Conservation (phyloP, 257 asterid genomes). For the Knoxia roxburghii region DNA sequence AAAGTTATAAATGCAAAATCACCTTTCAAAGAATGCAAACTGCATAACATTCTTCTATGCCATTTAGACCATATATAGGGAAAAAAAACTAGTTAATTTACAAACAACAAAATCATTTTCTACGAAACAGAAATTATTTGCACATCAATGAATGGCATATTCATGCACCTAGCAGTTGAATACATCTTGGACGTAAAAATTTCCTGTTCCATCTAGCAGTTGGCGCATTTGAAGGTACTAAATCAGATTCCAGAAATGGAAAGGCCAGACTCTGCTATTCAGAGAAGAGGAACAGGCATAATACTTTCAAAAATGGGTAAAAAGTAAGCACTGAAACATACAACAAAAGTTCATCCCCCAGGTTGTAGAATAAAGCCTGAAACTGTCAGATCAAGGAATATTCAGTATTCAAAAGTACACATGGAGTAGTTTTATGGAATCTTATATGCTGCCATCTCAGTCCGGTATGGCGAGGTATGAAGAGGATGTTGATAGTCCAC, state of each 20-base stretch:
- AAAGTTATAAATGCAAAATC: not conserved
- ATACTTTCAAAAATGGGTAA: not conserved
- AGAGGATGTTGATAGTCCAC: not conserved
- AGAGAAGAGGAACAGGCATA: not conserved
- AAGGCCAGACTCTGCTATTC: not conserved
- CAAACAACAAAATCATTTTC: not conserved
- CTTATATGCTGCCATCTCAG: not conserved
- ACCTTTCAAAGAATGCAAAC: not conserved
- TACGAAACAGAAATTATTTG: not conserved
- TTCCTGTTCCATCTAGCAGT: not conserved
- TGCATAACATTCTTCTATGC: not conserved
- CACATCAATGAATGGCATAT: not conserved
- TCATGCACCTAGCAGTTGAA: not conserved
- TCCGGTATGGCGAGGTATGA: not conserved
- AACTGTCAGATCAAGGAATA: not conserved
- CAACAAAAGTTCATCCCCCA: not conserved
- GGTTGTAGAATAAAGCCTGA: not conserved
- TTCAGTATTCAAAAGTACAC: not conserved
- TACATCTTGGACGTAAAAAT: not conserved
- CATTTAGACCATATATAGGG: not conserved
- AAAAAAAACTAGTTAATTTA: not conserved
- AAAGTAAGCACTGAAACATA: not conserved
- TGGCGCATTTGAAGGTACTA: not conserved
- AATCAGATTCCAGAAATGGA: not conserved
- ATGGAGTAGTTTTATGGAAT: not conserved